A percentile compares a stretch with the other conserved stretches of the same genome.
Conservation (phyloP, 2,329 filamentous ascomycete genomes). For the Calycina herbarum region DNA sequence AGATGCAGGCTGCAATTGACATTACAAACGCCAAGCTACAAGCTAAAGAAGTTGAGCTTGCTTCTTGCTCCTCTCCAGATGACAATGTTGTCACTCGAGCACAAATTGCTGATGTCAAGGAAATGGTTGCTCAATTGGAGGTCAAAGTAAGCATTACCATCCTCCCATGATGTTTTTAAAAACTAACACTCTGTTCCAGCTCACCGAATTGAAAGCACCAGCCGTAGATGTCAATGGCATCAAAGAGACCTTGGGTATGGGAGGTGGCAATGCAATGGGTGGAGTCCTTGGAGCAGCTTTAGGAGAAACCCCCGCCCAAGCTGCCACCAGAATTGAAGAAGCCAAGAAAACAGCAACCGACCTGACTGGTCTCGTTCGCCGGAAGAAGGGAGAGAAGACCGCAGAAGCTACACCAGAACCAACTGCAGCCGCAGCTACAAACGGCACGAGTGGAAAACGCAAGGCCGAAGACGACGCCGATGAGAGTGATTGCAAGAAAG, state of each 20-base stretch:
- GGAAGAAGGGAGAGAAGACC: slow-evolving; percentile 49
- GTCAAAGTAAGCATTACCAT: slow-evolving; percentile 56
- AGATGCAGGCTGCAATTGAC: slow-evolving; percentile 73
- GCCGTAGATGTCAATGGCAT: slow-evolving; percentile 51
- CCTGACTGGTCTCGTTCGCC: slow-evolving; percentile 69
- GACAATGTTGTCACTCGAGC: slow-evolving; percentile 64
- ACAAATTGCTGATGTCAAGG: slow-evolving; percentile 71
- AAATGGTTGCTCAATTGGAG: slow-evolving; percentile 78
- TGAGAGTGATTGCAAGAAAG: slow-evolving; percentile 36
- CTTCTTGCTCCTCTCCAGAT: slow-evolving; percentile 61
- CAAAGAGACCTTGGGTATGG: slow-evolving; percentile 53
- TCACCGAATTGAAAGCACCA: slow-evolving; percentile 67
- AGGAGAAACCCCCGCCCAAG: slow-evolving; percentile 60
- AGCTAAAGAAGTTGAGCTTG: slow-evolving; percentile 66
- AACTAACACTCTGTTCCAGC: slow-evolving; percentile 42
- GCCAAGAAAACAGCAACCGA: slow-evolving; percentile 72
- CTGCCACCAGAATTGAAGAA: slow-evolving; percentile 66
- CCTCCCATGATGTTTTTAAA: background rate
- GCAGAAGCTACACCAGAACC: slow-evolving; percentile 34
- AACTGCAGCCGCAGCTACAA: slow-evolving; percentile 33
- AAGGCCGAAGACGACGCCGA: slow-evolving; percentile 49
- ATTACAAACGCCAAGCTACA: slow-evolving; percentile 71
- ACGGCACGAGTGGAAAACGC: slow-evolving; percentile 49
- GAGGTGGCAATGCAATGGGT: slow-evolving; percentile 44
- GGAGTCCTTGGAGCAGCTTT: slow-evolving; percentile 65